These are phyloP conservation scores for Tardiomyces depauwii DNA, from an alignment of 1,139 yeast species.

Conservation along the genomic window DNA sequence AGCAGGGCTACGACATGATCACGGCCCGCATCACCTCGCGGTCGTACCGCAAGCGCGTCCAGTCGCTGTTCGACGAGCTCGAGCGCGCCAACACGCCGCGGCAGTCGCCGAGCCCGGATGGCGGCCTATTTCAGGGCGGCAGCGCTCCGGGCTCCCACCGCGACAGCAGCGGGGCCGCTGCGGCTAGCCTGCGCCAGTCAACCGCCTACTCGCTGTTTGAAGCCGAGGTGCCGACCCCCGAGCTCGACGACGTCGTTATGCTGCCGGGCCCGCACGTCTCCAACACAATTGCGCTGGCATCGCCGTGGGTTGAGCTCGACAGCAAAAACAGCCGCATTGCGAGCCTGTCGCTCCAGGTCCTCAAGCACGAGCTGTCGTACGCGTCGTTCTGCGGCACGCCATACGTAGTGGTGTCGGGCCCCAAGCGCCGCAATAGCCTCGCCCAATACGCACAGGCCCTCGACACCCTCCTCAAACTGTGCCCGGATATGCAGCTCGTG, in stretches of 20 bases:
- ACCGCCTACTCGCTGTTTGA: neutral
- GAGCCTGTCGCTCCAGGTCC: slow-evolving; percentile 41
- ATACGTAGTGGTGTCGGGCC: slow-evolving; percentile 47
- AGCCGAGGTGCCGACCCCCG: slow-evolving; percentile 12
- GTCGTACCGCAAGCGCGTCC: slow-evolving; percentile 19
- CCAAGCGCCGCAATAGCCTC: slow-evolving; percentile 41
- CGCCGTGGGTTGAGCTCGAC: slow-evolving; percentile 58
- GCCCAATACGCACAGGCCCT: slow-evolving; percentile 38
- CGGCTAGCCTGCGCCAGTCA: slow-evolving; percentile 3
- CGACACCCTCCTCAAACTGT: slow-evolving; percentile 18
- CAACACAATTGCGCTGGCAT: slow-evolving; percentile 39
- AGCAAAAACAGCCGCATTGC: slow-evolving; percentile 37
- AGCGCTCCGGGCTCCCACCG: neutral
- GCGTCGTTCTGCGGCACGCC: slow-evolving; percentile 45
- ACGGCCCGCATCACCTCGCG: slow-evolving; percentile 26
- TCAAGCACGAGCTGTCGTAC: slow-evolving; percentile 44
- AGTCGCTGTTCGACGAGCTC: slow-evolving; percentile 14
- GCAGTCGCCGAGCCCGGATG: neutral
- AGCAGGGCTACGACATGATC: slow-evolving; percentile 27
- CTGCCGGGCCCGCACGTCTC: slow-evolving; percentile 28
- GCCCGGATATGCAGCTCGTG: slow-evolving; percentile 23
- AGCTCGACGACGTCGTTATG: slow-evolving; percentile 21
- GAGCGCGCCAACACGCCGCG: neutral
- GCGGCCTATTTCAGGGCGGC: neutral
- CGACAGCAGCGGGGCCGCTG: neutral